These are phyloP conservation scores for Wickerhamomyces rabaulensis DNA, from an alignment of 805 yeast genomes.

Conservation along the genomic window DNA sequence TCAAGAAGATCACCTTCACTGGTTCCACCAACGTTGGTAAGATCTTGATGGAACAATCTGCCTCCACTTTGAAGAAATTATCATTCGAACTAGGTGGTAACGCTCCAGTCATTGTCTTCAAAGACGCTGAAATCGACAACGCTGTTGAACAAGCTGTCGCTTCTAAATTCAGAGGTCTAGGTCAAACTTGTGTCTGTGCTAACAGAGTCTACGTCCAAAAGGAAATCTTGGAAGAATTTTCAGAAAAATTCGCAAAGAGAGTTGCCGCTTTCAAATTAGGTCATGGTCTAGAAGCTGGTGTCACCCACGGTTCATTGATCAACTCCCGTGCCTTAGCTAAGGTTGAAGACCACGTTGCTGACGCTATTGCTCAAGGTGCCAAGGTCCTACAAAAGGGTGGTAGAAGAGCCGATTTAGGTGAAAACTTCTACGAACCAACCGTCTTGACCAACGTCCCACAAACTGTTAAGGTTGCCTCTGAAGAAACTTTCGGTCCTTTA, in stretches of 20 bases:
- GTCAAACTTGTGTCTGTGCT: constrained; percentile 65
- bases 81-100: constrained; percentile 66
- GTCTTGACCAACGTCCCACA: constrained; percentile 46
- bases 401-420: constrained; percentile 42
- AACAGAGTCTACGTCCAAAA: constrained; percentile 54
- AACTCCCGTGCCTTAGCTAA: constrained; percentile 45
- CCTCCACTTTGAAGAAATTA: constrained; percentile 53
- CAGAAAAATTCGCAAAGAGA: constrained; percentile 35
- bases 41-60: constrained; percentile 50
- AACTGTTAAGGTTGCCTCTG: constrained; percentile 44
- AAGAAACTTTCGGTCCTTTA: constrained; percentile 65
- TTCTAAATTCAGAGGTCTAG: constrained; percentile 55
- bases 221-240: constrained; percentile 43
- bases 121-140: constrained; percentile 51
- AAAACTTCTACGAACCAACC: constrained; percentile 50
- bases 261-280: constrained; percentile 49
- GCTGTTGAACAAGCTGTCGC: constrained; percentile 50
- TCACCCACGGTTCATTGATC: constrained; percentile 55
- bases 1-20: constrained; percentile 57
- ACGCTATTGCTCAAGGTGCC: constrained; percentile 54
- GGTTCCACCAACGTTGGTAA: constrained; percentile 64
- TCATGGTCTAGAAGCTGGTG: constrained; percentile 45
- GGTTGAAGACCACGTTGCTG: constrained; percentile 48
- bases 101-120: constrained; percentile 58
- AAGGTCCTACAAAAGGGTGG: constrained; percentile 47